A percentile compares a stretch with the other conserved stretches of the same genome.
Conservation (phyloP, 768 basidiomycete genomes). For the Leucosporidium yakuticum region DNA sequence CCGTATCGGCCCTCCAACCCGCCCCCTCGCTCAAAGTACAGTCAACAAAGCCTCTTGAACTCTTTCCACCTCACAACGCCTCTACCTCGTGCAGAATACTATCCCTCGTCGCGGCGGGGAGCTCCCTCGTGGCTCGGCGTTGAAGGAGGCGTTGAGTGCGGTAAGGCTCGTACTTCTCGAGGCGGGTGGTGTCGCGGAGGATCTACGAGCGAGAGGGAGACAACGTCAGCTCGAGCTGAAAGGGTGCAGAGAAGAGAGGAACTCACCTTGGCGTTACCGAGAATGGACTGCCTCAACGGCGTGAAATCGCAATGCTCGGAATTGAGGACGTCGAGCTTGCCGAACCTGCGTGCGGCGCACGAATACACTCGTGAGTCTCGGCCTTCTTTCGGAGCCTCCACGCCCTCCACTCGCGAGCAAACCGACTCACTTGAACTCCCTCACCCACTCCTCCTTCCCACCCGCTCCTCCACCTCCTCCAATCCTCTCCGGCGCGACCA, state of each 20-base stretch:
- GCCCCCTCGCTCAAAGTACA: too few species aligned
- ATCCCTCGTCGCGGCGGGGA: background rate
- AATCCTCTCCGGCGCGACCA: slow-evolving; percentile 2
- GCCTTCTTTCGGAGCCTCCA: too few species aligned
- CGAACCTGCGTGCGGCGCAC: slow-evolving; percentile 86
- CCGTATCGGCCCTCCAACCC: too few species aligned
- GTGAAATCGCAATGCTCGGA: slow-evolving; percentile 83
- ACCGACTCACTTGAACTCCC: slow-evolving; percentile 8
- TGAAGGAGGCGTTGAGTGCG: background rate
- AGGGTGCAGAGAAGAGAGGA: background rate
- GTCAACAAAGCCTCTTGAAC: too few species aligned
- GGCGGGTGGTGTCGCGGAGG: slow-evolving; percentile 1
- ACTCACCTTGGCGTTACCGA: slow-evolving; percentile 54
- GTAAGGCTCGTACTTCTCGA: slow-evolving; percentile 9
- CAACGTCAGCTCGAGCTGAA: background rate
- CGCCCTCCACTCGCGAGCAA: too few species aligned
- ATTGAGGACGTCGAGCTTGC: slow-evolving; percentile 76
- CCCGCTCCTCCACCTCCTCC: background rate
- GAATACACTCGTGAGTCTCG: slow-evolving; percentile 34
- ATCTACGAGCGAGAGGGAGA: background rate
- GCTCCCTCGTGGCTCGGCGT: background rate
- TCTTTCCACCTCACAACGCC: too few species aligned
- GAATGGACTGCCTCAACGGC: slow-evolving; percentile 70
- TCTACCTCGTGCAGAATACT: too few species aligned
- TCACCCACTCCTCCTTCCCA: background rate